These are phyloP conservation scores for Daldinia vernicosa DNA, from an alignment of 495 filamentous ascomycete genomes.

Conservation along the genomic window DNA sequence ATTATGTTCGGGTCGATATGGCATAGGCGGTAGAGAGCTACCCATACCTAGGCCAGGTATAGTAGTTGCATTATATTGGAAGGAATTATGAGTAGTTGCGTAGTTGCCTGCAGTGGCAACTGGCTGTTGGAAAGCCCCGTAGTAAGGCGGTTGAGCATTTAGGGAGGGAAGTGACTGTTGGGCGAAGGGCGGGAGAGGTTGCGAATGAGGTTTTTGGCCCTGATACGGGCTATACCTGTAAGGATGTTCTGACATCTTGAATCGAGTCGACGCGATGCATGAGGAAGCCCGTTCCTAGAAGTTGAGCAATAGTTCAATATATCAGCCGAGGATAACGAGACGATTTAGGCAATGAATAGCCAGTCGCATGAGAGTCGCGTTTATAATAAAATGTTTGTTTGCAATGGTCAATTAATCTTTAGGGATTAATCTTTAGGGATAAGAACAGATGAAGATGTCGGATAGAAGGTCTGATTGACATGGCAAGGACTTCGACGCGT, in stretches of 20 bases:
- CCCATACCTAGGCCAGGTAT: conserved; percentile 56
- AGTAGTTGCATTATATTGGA: conserved; percentile 50
- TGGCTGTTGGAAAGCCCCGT: conserved; percentile 30
- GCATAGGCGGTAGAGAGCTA: conserved; percentile 14
- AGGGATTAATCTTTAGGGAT: not conserved
- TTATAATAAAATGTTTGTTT: not conserved
- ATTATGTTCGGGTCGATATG: conserved; percentile 15
- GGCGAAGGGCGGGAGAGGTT: conserved; percentile 29
- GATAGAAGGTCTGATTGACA: conserved; percentile 16
- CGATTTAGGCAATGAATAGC: not conserved
- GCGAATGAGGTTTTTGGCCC: conserved; percentile 42
- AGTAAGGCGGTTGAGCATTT: conserved; percentile 36
- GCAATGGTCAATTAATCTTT: conserved; percentile 13
- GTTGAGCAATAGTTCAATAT: not conserved
- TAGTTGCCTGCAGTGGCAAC: conserved; percentile 33
- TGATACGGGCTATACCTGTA: conserved; percentile 48
- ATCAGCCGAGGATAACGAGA: not conserved
- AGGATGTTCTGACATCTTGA: conserved; percentile 52
- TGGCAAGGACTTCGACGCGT: conserved; percentile 31
- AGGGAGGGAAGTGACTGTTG: conserved; percentile 37
- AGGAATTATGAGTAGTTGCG: conserved; percentile 46
- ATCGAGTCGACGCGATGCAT: conserved; percentile 25
- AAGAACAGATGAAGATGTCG: conserved; percentile 6
- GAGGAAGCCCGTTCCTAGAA: conserved; percentile 8
- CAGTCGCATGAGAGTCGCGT: not conserved